Percentiles rank a stretch among this genome's conserved stretches.
Evolutionary conservation across 2,329 filamentous ascomycete genomes (phyloP).

Genomic region (Xylaria digitata): DNA sequence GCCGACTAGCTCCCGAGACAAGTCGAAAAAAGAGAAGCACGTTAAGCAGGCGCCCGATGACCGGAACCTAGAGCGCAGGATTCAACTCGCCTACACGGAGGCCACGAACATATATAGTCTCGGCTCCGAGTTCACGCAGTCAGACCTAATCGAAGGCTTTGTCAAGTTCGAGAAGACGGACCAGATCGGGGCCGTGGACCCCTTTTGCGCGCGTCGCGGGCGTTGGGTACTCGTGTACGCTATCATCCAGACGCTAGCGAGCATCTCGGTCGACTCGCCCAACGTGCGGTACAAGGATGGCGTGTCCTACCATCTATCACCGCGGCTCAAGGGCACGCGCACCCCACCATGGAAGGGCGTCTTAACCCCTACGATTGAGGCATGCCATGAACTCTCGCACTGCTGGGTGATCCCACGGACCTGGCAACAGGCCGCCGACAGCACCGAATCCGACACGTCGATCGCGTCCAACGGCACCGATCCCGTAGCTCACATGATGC

Average conservation of each 20-base stretch:
- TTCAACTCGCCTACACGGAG: constrained; percentile 68
- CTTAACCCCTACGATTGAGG: constrained; percentile 48
- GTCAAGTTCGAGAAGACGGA: constrained; percentile 68
- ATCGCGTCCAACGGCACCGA: constrained; percentile 36
- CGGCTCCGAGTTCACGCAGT: constrained; percentile 64
- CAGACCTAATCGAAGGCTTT: constrained; percentile 66
- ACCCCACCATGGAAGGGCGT: constrained; percentile 66
- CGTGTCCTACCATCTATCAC: constrained; percentile 68
- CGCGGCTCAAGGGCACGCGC: constrained; percentile 62
- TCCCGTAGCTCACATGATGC: constrained; percentile 46
- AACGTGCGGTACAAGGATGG: constrained; percentile 61
- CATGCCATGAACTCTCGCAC: constrained; percentile 62
- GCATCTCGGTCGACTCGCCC: constrained; percentile 68
- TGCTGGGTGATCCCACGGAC: constrained; percentile 61
- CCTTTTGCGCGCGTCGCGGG: constrained; percentile 65
- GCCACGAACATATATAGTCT: constrained; percentile 69
- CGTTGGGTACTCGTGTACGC: constrained; percentile 72
- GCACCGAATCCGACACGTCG: constrained; percentile 42
- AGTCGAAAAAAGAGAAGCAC: constrained; percentile 49
- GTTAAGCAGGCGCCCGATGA: constrained; percentile 40
- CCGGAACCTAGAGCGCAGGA: constrained; percentile 57
- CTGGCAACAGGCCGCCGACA: constrained; percentile 51
- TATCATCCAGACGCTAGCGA: constrained; percentile 69
- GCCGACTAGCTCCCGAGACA: constrained; percentile 42
- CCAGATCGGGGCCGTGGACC: constrained; percentile 61